A percentile compares a stretch with the other conserved stretches of the same genome.
These are phyloP conservation scores for Arthrobotrys iridis DNA, from an alignment of 2,329 filamentous ascomycete species.

Conservation along the genomic window DNA sequence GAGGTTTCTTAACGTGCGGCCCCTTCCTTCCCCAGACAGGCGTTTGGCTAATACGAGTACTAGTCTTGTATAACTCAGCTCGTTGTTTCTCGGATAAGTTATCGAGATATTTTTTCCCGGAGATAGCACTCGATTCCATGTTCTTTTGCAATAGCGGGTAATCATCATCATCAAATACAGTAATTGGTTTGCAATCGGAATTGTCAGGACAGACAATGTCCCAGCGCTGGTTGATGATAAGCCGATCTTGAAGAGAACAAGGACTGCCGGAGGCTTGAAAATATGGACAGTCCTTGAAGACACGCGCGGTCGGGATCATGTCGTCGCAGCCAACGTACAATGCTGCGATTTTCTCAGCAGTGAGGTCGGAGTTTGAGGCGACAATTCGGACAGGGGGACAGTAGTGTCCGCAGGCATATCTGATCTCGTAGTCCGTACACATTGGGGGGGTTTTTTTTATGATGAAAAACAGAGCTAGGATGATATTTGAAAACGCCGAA, in stretches of 20 bases:
- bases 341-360: background rate
- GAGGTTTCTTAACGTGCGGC: constrained; percentile 39
- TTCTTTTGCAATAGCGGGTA: constrained; percentile 2
- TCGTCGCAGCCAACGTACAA: constrained; percentile 8
- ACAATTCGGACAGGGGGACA: background rate
- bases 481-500: too few species aligned
- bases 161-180: constrained; percentile 6
- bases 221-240: constrained; percentile 20
- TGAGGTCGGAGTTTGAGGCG: background rate
- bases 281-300: background rate
- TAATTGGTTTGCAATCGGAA: background rate
- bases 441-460: too few species aligned
- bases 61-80: constrained; percentile 26
- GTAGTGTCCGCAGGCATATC: constrained; percentile 42
- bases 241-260: constrained; percentile 9
- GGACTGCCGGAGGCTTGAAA: background rate
- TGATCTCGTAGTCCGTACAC: constrained; percentile 45
- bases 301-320: constrained; percentile 20
- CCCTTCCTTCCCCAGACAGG: constrained; percentile 51
- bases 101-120: background rate
- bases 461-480: too few species aligned
- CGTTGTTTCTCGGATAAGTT: constrained; percentile 23
- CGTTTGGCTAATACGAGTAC: constrained; percentile 36
- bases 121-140: background rate
- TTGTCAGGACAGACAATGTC: constrained; percentile 10